Evolutionary conservation across 257 asterid genomes (phyloP).

Genomic region (Nicotiana tabacum): DNA sequence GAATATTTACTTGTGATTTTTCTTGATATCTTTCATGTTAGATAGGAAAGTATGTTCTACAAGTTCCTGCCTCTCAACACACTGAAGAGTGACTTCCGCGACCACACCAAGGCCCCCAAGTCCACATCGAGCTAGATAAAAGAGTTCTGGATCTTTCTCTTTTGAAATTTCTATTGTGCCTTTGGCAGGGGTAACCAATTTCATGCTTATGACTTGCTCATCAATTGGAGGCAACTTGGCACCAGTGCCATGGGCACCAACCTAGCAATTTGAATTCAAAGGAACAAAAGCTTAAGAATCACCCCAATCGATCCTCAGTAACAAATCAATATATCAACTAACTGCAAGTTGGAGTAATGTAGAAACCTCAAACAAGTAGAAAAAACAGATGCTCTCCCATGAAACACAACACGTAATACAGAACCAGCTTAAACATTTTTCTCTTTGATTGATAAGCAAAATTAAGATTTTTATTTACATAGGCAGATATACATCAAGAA

Average conservation of each 20-base stretch:
- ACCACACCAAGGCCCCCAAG: slow-evolving; percentile 99
- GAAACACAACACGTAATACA: neutral
- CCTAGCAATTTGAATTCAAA: slow-evolving; percentile 38
- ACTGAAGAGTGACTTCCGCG: slow-evolving; percentile 90
- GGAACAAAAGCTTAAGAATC: slow-evolving; percentile 4
- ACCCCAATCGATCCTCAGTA: neutral
- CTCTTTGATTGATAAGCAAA: neutral
- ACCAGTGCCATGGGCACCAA: slow-evolving; percentile 98
- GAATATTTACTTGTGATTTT: slow-evolving; percentile 75
- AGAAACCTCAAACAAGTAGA: slow-evolving; percentile 1
- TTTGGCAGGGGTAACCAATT: slow-evolving; percentile 83
- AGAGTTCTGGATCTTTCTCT: slow-evolving; percentile 86
- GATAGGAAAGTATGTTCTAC: slow-evolving; percentile 85
- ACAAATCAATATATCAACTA: neutral
- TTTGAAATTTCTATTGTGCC: slow-evolving; percentile 82
- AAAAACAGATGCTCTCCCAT: neutral
- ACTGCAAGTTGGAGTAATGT: neutral
- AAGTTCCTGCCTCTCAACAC: slow-evolving; percentile 92
- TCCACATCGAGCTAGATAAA: slow-evolving; percentile 94
- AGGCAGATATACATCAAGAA: neutral
- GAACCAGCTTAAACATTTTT: neutral
- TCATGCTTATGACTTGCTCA: slow-evolving; percentile 95
- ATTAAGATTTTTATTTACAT: neutral
- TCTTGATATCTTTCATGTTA: slow-evolving; percentile 68
- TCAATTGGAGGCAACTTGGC: slow-evolving; percentile 91